Conservation (phyloP, 2,329 filamentous ascomycete genomes). For the Ceratocystis colombiana region DNA sequence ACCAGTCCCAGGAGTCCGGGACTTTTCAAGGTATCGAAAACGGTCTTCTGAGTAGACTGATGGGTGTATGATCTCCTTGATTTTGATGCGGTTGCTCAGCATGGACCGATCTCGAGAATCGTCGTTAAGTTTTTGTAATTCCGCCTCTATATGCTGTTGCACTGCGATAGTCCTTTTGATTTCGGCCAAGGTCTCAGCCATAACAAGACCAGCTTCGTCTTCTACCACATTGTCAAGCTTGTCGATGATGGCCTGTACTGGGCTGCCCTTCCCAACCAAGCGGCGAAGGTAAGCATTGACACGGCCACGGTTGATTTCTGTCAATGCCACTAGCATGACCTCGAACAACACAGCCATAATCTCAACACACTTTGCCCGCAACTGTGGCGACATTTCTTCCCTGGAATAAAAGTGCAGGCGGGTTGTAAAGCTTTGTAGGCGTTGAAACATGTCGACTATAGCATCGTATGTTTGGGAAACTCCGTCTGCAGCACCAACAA, state of each 20-base stretch:
- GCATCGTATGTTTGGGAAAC: constrained; percentile 39
- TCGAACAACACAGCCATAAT: constrained; percentile 39
- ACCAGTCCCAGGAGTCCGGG: constrained; percentile 36
- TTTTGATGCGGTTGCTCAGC: constrained; percentile 32
- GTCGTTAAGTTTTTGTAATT: constrained; percentile 32
- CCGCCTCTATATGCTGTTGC: constrained; percentile 33
- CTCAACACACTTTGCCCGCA: constrained; percentile 35
- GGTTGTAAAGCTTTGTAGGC: constrained; percentile 38
- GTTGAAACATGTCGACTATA: constrained; percentile 38
- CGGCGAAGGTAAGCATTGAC: constrained; percentile 36
- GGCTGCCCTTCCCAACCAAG: constrained; percentile 35
- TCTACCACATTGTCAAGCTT: constrained; percentile 36
- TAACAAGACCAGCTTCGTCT: constrained; percentile 37
- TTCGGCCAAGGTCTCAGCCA: constrained; percentile 37
- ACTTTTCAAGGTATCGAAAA: constrained; percentile 36
- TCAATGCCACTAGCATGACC: constrained; percentile 37
- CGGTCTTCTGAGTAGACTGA: constrained; percentile 38
- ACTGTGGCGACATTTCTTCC: constrained; percentile 33
- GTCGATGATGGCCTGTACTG: constrained; percentile 35
- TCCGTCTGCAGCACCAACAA: constrained; percentile 38
- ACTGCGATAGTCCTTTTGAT: constrained; percentile 34
- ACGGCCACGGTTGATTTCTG: constrained; percentile 36
- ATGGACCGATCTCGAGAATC: constrained; percentile 33
- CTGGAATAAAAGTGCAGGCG: constrained; percentile 37
- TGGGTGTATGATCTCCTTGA: constrained; percentile 36